Percentiles rank a stretch among this genome's conserved stretches.
phyloP scores from a whole-genome alignment of 768 basidiomycete genomes.

The Psilocybe azurescens region DNA sequence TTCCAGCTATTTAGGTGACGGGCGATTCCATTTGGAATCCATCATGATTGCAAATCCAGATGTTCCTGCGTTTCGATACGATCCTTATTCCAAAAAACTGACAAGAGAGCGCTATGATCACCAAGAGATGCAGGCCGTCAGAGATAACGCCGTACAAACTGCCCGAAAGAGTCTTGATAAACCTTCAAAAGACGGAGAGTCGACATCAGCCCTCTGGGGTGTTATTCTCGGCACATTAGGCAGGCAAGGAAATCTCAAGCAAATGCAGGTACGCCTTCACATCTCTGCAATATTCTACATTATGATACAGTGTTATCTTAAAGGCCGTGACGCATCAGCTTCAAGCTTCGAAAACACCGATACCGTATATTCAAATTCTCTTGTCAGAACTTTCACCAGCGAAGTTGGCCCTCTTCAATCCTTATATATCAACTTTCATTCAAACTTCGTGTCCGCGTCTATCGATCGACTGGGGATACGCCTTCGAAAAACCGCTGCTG shows the following conservation, averaged over 20 bases:
- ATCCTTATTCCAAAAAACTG: constrained; percentile 97
- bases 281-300: neutral
- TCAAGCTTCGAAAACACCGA: constrained; percentile 50
- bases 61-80: constrained; percentile 96
- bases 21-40: constrained; percentile 96
- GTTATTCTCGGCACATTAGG: constrained; percentile 94
- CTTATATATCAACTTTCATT: constrained; percentile 86
- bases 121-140: constrained; percentile 77
- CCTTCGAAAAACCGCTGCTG: constrained; percentile 86
- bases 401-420: constrained; percentile 84
- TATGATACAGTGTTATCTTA: neutral
- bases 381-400: constrained; percentile 97
- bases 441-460: constrained; percentile 97
- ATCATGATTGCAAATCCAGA: constrained; percentile 99
- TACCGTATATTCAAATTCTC: constrained; percentile 89
- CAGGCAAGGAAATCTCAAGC: constrained; percentile 90
- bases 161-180: constrained; percentile 69
- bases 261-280: constrained; percentile 64
- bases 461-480: constrained; percentile 99
- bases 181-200: constrained; percentile 23
- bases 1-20: constrained; percentile 92
- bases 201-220: constrained; percentile 68
- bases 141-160: constrained; percentile 75
- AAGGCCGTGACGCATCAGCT: constrained; percentile 82
- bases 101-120: constrained; percentile 94